Percentiles rank a stretch among this genome's conserved stretches.
These are phyloP conservation scores for Ogataea haglerorum DNA, from an alignment of 805 yeast species.

Conservation along the genomic window DNA sequence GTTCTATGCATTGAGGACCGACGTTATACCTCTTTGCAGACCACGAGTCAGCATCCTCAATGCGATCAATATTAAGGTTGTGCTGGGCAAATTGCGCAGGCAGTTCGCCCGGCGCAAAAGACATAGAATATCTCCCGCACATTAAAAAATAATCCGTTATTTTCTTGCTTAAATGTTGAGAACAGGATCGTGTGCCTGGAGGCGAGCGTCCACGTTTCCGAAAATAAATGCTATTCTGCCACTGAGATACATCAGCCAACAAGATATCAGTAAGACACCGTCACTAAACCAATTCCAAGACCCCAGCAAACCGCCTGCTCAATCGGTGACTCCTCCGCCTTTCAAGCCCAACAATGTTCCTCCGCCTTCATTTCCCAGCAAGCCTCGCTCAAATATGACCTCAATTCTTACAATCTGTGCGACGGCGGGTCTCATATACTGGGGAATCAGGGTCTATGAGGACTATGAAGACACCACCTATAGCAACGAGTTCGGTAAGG, in stretches of 20 bases:
- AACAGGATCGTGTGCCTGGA: not conserved
- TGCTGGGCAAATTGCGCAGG: slow-evolving; percentile 36
- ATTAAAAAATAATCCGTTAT: slow-evolving; percentile 12
- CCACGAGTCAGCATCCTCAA: slow-evolving; percentile 18
- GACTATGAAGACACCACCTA: slow-evolving; percentile 13
- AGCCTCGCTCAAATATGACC: not conserved
- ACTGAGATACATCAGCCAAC: not conserved
- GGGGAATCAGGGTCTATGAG: not conserved
- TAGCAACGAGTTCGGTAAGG: slow-evolving; percentile 9
- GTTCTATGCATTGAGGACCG: slow-evolving; percentile 56
- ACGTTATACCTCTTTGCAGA: slow-evolving; percentile 50
- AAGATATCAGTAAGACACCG: slow-evolving; percentile 21
- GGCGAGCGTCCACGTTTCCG: not conserved
- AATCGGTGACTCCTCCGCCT: not conserved
- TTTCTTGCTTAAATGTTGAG: not conserved
- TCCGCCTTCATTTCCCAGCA: too few relatives aligned
- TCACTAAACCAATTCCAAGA: slow-evolving; percentile 26
- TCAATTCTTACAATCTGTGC: not conserved
- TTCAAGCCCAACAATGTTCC: not conserved
- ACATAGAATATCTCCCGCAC: slow-evolving; percentile 37
- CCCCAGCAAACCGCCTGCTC: slow-evolving; percentile 17
- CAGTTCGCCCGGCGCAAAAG: slow-evolving; percentile 39
- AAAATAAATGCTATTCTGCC: not conserved
- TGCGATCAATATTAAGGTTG: slow-evolving; percentile 26
- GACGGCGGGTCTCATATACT: not conserved